Conservation (phyloP, 495 filamentous ascomycete genomes). For the Hypoxylon intermedium region DNA sequence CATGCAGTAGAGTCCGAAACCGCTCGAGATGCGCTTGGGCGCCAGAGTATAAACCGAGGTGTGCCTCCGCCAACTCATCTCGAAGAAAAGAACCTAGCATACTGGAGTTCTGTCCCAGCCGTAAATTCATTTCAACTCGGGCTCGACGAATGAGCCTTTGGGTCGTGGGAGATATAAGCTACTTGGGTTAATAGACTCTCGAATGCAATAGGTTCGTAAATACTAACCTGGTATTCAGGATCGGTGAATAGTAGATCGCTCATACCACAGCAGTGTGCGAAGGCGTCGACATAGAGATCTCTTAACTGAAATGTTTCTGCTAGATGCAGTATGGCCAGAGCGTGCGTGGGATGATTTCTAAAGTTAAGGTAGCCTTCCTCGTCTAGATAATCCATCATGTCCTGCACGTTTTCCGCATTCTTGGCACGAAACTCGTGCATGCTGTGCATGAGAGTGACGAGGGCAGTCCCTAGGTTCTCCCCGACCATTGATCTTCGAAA, state of each 20-base stretch:
- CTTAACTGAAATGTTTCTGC: conserved; percentile 65
- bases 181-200: conserved; percentile 21
- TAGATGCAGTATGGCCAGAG: conserved; percentile 64
- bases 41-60: conserved; percentile 60
- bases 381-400: conserved; percentile 63
- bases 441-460: conserved; percentile 64
- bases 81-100: conserved; percentile 66
- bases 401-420: conserved; percentile 56
- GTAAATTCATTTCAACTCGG: conserved; percentile 67
- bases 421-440: conserved; percentile 62
- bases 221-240: conserved; percentile 63
- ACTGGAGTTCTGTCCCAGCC: conserved; percentile 55
- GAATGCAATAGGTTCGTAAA: background rate
- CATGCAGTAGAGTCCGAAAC: conserved; percentile 67
- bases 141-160: conserved; percentile 66
- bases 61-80: conserved; percentile 62
- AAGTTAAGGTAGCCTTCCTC: conserved; percentile 68
- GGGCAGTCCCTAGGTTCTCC: conserved; percentile 59
- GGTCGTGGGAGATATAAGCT: conserved; percentile 62
- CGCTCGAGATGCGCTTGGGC: conserved; percentile 65
- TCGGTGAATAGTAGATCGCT: conserved; percentile 57
- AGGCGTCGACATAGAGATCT: conserved; percentile 67
- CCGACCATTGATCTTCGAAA: conserved; percentile 68
- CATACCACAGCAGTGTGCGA: conserved; percentile 74
- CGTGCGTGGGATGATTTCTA: conserved; percentile 63